Conservation (phyloP, 2,329 filamentous ascomycete genomes). For the Trichophyton simii region DNA sequence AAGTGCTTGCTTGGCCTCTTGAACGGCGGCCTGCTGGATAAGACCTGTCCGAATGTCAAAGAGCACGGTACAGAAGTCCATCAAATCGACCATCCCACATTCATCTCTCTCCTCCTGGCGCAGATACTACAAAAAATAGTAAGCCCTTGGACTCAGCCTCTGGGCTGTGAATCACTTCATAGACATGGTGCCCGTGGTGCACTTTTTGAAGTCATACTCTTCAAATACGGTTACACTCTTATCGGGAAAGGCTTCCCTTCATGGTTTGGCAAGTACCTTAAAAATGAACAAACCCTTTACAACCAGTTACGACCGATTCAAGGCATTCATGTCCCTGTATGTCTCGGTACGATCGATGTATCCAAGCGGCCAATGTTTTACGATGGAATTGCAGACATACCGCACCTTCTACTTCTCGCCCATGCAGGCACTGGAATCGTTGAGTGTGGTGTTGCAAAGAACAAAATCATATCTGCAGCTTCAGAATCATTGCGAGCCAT, state of each 20-base stretch:
- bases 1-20: constrained; percentile 29
- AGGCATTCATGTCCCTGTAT: constrained; percentile 13
- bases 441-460: not conserved
- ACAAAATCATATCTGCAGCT: constrained; percentile 4
- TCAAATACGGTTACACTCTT: constrained; percentile 15
- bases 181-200: constrained; percentile 15
- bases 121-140: constrained; percentile 11
- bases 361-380: constrained; percentile 6
- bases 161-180: constrained; percentile 14
- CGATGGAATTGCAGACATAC: constrained; percentile 10
- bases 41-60: constrained; percentile 28
- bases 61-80: constrained; percentile 22
- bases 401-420: constrained; percentile 9
- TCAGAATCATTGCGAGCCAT: constrained; percentile 8
- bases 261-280: constrained; percentile 9
- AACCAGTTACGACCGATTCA: constrained; percentile 11
- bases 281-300: constrained; percentile 14
- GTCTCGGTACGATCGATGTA: constrained; percentile 14
- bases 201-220: constrained; percentile 17
- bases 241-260: constrained; percentile 13
- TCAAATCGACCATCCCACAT: constrained; percentile 11
- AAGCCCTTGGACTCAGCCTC: not conserved
- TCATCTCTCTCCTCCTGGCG: constrained; percentile 8
- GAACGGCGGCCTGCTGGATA: constrained; percentile 21
- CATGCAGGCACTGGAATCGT: constrained; percentile 7